phyloP scores from a whole-genome alignment of 202 grass and related monocot species.

The Eragrostis tef region DNA sequence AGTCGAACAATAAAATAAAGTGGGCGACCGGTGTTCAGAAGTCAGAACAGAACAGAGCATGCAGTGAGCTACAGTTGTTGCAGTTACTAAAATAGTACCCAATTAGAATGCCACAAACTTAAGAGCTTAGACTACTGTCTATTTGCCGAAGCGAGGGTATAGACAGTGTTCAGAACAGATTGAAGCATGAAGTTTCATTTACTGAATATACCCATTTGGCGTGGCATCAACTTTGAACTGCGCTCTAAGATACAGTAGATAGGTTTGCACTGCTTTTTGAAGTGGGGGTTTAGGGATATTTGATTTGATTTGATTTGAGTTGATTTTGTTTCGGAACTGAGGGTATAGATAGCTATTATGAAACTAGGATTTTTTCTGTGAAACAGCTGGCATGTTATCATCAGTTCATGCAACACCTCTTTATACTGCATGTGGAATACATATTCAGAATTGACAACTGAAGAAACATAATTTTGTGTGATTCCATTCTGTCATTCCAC shows the following conservation, averaged over 20 bases:
- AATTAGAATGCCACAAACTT: conserved; percentile 6
- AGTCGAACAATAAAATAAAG: no score
- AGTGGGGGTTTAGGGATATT: not conserved
- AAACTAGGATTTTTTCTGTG: not conserved
- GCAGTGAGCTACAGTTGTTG: no score
- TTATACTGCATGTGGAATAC: not conserved
- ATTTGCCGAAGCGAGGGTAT: conserved; percentile 30
- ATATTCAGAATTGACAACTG: not conserved
- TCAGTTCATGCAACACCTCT: not conserved
- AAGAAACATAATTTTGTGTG: not conserved
- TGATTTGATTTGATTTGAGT: no score
- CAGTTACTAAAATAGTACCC: not conserved
- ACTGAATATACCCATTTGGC: not conserved
- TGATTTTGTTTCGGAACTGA: no score
- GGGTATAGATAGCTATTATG: not conserved
- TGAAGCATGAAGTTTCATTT: not conserved
- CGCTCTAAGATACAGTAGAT: no score
- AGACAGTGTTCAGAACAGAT: not conserved
- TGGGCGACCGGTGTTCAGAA: not conserved
- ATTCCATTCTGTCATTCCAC: conserved; percentile 1
- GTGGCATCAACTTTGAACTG: no score
- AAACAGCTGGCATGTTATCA: no score
- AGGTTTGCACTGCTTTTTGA: not conserved
- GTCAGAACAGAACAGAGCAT: no score
- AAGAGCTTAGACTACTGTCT: not conserved